Evolutionary conservation across 805 yeast genomes (phyloP).

Genomic region (Starmerella roubikii): DNA sequence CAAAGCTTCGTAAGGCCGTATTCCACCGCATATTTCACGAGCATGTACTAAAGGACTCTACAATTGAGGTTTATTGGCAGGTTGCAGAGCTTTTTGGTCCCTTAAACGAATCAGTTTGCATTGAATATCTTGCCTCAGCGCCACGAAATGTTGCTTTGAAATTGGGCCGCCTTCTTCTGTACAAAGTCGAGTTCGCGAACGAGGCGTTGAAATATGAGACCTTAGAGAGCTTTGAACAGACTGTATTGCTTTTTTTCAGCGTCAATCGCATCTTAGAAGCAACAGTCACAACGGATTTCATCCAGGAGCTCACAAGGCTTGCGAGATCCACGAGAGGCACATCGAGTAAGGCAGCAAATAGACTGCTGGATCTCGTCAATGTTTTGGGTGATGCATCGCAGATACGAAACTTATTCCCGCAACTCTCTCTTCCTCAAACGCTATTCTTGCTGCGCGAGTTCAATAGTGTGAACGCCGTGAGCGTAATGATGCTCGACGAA

Average conservation of each 20-base stretch:
- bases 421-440: constrained; percentile 36
- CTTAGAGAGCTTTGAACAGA: constrained; percentile 29
- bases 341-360: background rate
- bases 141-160: constrained; percentile 15
- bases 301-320: background rate
- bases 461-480: constrained; percentile 40
- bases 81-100: constrained; percentile 19
- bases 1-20: constrained; percentile 11
- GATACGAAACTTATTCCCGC: constrained; percentile 42
- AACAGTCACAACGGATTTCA: constrained; percentile 5
- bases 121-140: constrained; percentile 6
- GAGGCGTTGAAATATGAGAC: background rate
- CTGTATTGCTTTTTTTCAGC: constrained; percentile 27
- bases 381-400: constrained; percentile 6
- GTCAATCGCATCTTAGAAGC: constrained; percentile 1
- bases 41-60: constrained; percentile 5
- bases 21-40: constrained; percentile 4
- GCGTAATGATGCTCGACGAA: constrained; percentile 48
- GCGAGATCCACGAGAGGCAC: background rate
- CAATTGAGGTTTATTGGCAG: constrained; percentile 21
- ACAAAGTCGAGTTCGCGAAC: constrained; percentile 11
- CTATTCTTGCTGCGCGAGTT: constrained; percentile 35
- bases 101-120: constrained; percentile 9
- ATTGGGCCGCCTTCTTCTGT: constrained; percentile 9
- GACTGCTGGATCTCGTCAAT: background rate